A percentile compares a stretch with the other conserved stretches of the same genome.
Conservation (phyloP, 306 rosid genomes). For the Canavalia gladiata region DNA sequence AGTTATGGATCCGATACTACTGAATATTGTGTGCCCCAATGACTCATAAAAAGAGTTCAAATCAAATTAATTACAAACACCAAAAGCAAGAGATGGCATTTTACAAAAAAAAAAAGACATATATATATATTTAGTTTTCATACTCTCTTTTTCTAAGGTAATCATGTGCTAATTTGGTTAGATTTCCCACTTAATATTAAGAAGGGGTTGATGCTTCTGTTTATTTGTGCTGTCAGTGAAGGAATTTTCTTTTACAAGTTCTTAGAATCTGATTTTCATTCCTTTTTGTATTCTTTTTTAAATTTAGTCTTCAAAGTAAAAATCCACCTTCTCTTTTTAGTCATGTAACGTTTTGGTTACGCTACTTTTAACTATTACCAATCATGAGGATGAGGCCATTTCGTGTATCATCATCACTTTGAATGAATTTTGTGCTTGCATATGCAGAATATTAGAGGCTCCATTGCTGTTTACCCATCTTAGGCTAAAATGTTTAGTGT, state of each 20-base stretch:
- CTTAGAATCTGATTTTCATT: slow-evolving; percentile 46
- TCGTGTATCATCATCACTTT: slow-evolving; percentile 15
- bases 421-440: not conserved
- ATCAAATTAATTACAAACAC: slow-evolving; percentile 34
- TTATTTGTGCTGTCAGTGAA: not conserved
- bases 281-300: not conserved
- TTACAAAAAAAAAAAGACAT: no score
- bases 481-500: not conserved
- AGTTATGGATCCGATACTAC: slow-evolving; percentile 42
- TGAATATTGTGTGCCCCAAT: slow-evolving; percentile 36
- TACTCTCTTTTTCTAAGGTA: slow-evolving; percentile 17
- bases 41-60: slow-evolving; percentile 39
- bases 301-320: slow-evolving; percentile 46
- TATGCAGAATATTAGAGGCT: not conserved
- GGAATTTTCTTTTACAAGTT: slow-evolving; percentile 46
- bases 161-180: slow-evolving; percentile 30
- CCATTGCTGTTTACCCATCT: not conserved
- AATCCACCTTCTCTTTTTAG: slow-evolving; percentile 6
- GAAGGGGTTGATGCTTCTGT: slow-evolving; percentile 35
- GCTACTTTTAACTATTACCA: slow-evolving; percentile 35
- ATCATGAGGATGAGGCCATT: slow-evolving; percentile 43
- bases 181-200: slow-evolving; percentile 7
- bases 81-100: slow-evolving; percentile 42
- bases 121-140: not conserved
- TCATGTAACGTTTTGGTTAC: slow-evolving; percentile 47